Conservation (phyloP, 768 basidiomycete species). For the Mycena amicta region DNA sequence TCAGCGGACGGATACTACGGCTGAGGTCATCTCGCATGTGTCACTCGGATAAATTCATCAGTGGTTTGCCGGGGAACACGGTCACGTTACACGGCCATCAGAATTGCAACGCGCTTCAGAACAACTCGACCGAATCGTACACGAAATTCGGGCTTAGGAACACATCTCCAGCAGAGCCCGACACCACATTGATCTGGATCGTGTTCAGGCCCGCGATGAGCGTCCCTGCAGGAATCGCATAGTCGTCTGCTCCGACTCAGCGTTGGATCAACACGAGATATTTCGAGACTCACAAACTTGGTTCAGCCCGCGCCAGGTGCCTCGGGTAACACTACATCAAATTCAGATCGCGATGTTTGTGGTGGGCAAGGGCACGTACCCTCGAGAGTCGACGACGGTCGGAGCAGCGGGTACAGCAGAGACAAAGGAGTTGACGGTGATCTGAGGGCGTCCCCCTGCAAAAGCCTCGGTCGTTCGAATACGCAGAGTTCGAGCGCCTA, state of each 20-base stretch:
- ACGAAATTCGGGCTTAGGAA: no score
- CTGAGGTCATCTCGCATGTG: not conserved
- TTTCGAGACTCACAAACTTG: constrained; percentile 38
- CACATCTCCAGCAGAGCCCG: constrained; percentile 45
- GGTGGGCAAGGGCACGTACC: constrained; percentile 30
- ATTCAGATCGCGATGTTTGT: not conserved
- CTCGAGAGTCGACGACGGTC: constrained; percentile 43
- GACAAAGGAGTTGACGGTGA: constrained; percentile 47
- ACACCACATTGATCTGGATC: constrained; percentile 44
- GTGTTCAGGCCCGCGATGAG: constrained; percentile 46
- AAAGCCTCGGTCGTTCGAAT: constrained; percentile 51
- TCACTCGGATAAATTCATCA: not conserved
- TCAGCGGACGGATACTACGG: not conserved
- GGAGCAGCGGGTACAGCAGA: constrained; percentile 45
- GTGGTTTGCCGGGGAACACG: no score
- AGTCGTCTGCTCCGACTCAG: constrained; percentile 35
- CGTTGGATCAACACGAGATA: not conserved
- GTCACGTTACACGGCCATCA: no score
- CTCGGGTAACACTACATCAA: constrained; percentile 44
- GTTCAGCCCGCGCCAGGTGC: constrained; percentile 53
- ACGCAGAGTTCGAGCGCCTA: constrained; percentile 47
- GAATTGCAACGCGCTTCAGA: no score
- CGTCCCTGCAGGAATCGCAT: constrained; percentile 43
- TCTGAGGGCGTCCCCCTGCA: constrained; percentile 48
- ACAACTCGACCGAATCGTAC: no score